These are phyloP conservation scores for Suillus americanus DNA, from an alignment of 768 basidiomycete species.

Conservation along the genomic window DNA sequence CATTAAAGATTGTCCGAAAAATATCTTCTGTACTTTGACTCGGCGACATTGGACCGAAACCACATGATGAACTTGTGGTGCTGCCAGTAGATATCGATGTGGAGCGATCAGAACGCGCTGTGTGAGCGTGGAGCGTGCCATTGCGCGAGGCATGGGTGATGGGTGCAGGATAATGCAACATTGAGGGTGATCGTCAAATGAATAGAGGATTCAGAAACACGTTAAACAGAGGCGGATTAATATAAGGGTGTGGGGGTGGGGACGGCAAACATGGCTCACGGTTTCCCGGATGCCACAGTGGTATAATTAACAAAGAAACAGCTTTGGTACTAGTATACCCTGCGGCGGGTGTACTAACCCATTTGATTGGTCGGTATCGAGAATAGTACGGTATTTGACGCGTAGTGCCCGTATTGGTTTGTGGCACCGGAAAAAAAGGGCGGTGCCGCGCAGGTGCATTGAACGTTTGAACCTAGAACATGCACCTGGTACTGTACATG, in stretches of 20 bases:
- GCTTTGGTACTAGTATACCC: neutral
- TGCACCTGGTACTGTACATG: neutral
- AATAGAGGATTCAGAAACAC: neutral
- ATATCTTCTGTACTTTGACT: constrained; percentile 44
- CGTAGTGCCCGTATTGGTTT: constrained; percentile 13
- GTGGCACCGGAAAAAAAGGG: constrained; percentile 12
- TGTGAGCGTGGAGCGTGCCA: constrained; percentile 2
- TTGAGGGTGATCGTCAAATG: constrained; percentile 13
- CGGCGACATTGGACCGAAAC: constrained; percentile 4
- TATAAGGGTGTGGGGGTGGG: constrained; percentile 19
- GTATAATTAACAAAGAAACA: constrained; percentile 14
- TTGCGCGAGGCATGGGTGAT: constrained; percentile 7
- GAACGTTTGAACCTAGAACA: neutral
- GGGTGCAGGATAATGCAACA: constrained; percentile 14
- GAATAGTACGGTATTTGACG: neutral
- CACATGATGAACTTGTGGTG: neutral
- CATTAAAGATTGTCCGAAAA: constrained; percentile 63
- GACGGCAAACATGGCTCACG: constrained; percentile 19
- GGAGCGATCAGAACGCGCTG: neutral
- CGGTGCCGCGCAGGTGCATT: constrained; percentile 11
- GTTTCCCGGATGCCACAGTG: constrained; percentile 20
- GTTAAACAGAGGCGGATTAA: constrained; percentile 16
- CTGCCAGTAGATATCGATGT: neutral
- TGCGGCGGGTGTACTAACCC: neutral
- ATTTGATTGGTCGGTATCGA: neutral